Evolutionary conservation across 2,329 filamentous ascomycete species (phyloP), one percentile per base, ranked within the genome.

Genomic region (Talaromyces rugulosus): DNA sequence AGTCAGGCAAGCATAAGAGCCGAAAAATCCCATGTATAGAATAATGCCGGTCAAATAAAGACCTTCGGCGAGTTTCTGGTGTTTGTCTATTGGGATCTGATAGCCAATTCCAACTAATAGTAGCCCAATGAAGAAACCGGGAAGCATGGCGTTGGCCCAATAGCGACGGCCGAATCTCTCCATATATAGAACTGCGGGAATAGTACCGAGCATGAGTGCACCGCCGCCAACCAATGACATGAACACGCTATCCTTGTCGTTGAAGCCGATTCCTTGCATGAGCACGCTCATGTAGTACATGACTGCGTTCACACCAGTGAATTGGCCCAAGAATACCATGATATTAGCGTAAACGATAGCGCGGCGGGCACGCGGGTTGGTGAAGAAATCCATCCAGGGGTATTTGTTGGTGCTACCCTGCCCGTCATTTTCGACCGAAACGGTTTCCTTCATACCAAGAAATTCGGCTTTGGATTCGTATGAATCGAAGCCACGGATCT

Each of bases 201-300:
- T 87, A 0, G 87, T 88, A 27, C 87, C 88, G 16, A 91, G 67
- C 0, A 91, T 80, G 0, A 91, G 81, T 0, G 87, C 78, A 4
- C 86, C 88, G 30, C 88, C 88, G 3, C 89, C 88, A 14, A 91
- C 88, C 0, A 90, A 81, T 0, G 88, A 90, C 88, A 91, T 91
- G 80, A 90, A 91, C 63, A 87, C 89, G 16, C 86, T 76, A 56
- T 87, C 74, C 62, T 84, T 81, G 7, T 82, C 74, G 67, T 87
- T 73, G 74, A 91, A 91, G 12, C 88, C 88, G 51, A 91, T 86
- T 68, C 87, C 83, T 56, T 75, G 76, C 86, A 91, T 89, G 6
- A 91, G 76, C 0, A 85, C 81, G 0, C 80, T 82, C 87, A 91
- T 89, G 76, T 89, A 90, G 75, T 91, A 91, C 82, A 88, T 84